Base-by-base conservation (phyloP, 495 filamentous ascomycete species). In the Daldinia caldariorum region DNA sequence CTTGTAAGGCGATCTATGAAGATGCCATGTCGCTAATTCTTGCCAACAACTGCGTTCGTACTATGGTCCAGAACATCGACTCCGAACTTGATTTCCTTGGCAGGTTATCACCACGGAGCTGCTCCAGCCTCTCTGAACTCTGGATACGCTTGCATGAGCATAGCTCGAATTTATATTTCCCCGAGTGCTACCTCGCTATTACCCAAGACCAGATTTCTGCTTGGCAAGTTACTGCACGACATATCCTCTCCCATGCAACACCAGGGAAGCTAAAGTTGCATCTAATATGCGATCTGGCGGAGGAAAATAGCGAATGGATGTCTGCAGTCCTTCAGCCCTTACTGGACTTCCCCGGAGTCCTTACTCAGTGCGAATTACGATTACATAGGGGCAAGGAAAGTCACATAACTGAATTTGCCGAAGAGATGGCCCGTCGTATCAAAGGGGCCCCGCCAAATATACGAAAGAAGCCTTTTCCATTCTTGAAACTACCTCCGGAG, bases 391-490 rank as follows among this genome's bases (percentile, higher is more conserved):
- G 12, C 12, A 20, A n/a, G 20, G 16, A 37, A 10, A 34, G 35
- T 22, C 55, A 6, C 35, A 34, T 61, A 31, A 39, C 43, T 16
- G 9, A 32, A 10, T 31, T 51, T 14, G 58, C 58, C 10, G 10
- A 37, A 37, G 45, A 61, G 16, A 26, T 35, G 7, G 58, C 34
- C 4, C 35, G n/a, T n/a, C 58, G 45, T 13, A 26, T 26, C 51
- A 32, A 37, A 38, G 58, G 43, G 10, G 4, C 1, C 4, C 32
- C 38, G 22, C 10, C 45, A 32, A 43, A 22, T 18, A 4, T 26
- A 43, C 14, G 31, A 18, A 51, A 26, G 5, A n/a, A 4, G 10
- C 58, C 58, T 39, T 61, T 61, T 18, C 58, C 29, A 8, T 61
- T 39, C 26, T 6, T 41, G 32, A 6, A 61, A 12, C 58, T 61